phyloP scores from a whole-genome alignment of 208 protist species.

The Leishmania mexicana region DNA sequence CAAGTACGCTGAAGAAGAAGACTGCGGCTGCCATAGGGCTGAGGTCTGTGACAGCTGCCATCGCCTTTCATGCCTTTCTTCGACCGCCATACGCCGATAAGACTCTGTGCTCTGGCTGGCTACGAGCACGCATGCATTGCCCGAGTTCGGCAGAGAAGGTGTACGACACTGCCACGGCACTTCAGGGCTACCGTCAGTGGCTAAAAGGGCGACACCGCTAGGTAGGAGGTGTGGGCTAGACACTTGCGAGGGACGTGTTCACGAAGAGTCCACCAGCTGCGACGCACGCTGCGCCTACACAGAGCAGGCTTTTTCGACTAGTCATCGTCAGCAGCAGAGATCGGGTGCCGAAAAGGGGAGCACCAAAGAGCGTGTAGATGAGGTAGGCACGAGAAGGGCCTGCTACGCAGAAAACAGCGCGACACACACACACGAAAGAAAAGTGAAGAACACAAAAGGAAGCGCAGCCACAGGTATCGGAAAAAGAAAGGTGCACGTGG shows the following conservation, averaged over 20 bases:
- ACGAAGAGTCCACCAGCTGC: not conserved
- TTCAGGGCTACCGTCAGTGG: not conserved
- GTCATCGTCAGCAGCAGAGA: not conserved
- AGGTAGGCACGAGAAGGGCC: not conserved
- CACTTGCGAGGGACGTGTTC: not conserved
- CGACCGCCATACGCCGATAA: not conserved
- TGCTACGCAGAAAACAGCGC: too few relatives aligned
- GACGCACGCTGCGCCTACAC: not conserved
- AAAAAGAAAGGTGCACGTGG: not conserved
- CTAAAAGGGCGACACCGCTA: not conserved
- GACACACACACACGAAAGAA: not conserved
- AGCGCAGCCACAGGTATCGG: too few relatives aligned
- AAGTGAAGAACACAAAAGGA: not conserved
- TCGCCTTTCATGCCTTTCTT: not conserved
- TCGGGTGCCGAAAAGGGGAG: not conserved
- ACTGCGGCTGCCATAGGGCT: not conserved
- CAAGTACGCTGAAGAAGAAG: not conserved
- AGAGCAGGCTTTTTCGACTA: not conserved
- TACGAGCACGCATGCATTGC: not conserved
- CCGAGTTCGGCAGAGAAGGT: not conserved
- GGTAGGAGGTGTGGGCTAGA: not conserved
- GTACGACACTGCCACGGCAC: not conserved
- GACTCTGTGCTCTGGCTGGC: not conserved
- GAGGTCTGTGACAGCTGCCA: not conserved
- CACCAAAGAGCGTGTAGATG: not conserved